Evolutionary conservation across 2,329 filamentous ascomycete genomes (phyloP).

Genomic region (Herpotrichia juniperi): DNA sequence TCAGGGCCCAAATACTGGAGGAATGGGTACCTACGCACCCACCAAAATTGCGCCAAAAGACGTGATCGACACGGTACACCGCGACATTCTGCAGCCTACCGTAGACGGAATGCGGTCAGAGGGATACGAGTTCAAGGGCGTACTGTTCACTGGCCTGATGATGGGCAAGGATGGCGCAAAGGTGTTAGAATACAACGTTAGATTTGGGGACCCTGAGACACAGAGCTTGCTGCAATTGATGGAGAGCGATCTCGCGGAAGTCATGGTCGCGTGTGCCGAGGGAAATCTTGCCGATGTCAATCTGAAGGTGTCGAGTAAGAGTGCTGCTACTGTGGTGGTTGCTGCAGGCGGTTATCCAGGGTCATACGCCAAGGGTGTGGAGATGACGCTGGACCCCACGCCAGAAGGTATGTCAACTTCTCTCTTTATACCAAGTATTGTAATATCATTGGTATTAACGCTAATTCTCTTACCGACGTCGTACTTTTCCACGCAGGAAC

Average conservation of each 20-base stretch:
- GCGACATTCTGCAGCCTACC: conserved; percentile 85
- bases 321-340: conserved; percentile 91
- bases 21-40: conserved; percentile 97
- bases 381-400: conserved; percentile 64
- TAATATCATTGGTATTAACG: not conserved
- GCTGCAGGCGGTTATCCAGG: conserved; percentile 91
- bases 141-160: conserved; percentile 92
- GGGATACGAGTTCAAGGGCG: conserved; percentile 61
- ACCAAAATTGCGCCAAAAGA: conserved; percentile 59
- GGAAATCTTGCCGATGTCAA: conserved; percentile 73
- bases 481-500: conserved; percentile 95
- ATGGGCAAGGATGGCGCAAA: conserved; percentile 81
- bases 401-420: conserved; percentile 40
- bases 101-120: conserved; percentile 87
- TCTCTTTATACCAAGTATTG: not conserved
- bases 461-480: conserved; percentile 50
- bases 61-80: conserved; percentile 78
- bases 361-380: conserved; percentile 76
- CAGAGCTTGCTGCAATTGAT: conserved; percentile 84
- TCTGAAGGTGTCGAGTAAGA: conserved; percentile 71
- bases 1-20: conserved; percentile 89
- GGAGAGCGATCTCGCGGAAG: conserved; percentile 83
- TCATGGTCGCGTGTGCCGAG: conserved; percentile 85
- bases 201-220: conserved; percentile 91
- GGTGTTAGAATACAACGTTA: conserved; percentile 90